Base-by-base conservation (phyloP, 2,329 filamentous ascomycete species). In the Nigrospora osmanthi region DNA sequence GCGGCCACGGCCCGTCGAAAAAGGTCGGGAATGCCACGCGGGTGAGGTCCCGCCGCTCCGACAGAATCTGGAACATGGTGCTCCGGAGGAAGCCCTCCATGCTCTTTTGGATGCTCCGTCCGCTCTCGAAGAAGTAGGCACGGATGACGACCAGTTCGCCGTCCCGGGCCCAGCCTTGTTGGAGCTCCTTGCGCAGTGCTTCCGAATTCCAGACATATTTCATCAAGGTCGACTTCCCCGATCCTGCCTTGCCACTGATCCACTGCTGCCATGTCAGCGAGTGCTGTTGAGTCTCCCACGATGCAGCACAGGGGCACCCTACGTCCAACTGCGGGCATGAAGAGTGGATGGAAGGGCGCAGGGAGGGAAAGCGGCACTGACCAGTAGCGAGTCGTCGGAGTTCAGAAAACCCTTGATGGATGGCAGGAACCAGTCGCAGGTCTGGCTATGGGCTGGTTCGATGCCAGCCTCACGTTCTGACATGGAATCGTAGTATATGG, bases 1-100 rank as follows among this genome's bases (percentile, higher is more conserved):
- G 58, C 3, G 58, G 58, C 58, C 57, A 61, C 13, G 53, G 36
- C 13, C 54, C 50, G 28, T 57, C 53, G 38, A 55, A 55, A 43
- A 61, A 58, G 4, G 16, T 30, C 6, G 45, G 45, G 16, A 47
- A 47, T n/a, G 40, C 43, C 3, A 40, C 16, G 6, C 36, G 33
- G 37, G 44, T 16, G 14, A 47, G 17, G 11, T 47, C 45, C 9
- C 32, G 40, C 31, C 45, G n/a, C 23, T 35, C 37, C 28, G n/a
- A 35, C 11, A 47, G 42, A 11, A 47, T 41, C n/a, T 47, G 45
- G 12, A 38, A 44, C 5, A 47, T 15, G n/a, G 36, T 13, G 9
- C 30, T 14, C 11, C 45, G 37, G 17, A 44, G 32, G 17, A 47
- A 41, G 33, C 32, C 33, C 16, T 47, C 45, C 11, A 10, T 19